These are phyloP conservation scores for Apiospora malaysiana DNA, from an alignment of 2,329 filamentous ascomycete species.

Conservation along the genomic window DNA sequence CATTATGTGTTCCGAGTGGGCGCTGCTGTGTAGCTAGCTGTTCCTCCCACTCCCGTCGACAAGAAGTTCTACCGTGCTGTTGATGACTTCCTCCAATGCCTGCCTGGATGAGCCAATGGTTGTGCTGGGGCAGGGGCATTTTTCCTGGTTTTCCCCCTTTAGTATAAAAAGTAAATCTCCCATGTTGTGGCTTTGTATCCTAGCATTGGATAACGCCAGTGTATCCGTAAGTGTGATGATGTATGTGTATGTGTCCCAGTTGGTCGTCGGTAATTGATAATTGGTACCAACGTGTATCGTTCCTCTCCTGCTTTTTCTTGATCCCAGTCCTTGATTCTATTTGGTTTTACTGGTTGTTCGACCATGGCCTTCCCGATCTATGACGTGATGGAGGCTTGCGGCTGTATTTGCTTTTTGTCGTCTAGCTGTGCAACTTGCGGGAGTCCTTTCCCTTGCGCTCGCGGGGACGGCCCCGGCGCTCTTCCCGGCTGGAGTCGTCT, in stretches of 20 bases:
- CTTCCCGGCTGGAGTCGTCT: conserved; percentile 26
- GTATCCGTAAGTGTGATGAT: neutral
- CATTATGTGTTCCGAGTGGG: conserved; percentile 6
- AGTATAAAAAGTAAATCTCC: neutral
- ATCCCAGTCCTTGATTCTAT: neutral
- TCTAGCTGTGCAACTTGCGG: conserved; percentile 17
- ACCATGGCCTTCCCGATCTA: neutral
- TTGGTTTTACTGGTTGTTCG: neutral
- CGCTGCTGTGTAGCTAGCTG: conserved; percentile 6
- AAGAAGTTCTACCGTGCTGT: neutral
- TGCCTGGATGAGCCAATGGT: conserved; percentile 17
- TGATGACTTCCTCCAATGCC: neutral
- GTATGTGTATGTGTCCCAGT: neutral
- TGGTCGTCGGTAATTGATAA: neutral
- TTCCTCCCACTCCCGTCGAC: conserved; percentile 3
- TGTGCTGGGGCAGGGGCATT: conserved; percentile 7
- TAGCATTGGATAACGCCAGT: neutral
- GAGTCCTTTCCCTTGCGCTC: conserved; percentile 23
- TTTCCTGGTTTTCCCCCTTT: neutral
- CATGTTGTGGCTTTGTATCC: neutral
- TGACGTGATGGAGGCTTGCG: neutral
- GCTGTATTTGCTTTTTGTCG: neutral
- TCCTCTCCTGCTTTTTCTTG: neutral
- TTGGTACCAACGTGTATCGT: neutral
- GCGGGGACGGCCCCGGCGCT: conserved; percentile 23